These are phyloP conservation scores for Cladophialophora immunda DNA, from an alignment of 2,329 filamentous ascomycete species.

Conservation along the genomic window DNA sequence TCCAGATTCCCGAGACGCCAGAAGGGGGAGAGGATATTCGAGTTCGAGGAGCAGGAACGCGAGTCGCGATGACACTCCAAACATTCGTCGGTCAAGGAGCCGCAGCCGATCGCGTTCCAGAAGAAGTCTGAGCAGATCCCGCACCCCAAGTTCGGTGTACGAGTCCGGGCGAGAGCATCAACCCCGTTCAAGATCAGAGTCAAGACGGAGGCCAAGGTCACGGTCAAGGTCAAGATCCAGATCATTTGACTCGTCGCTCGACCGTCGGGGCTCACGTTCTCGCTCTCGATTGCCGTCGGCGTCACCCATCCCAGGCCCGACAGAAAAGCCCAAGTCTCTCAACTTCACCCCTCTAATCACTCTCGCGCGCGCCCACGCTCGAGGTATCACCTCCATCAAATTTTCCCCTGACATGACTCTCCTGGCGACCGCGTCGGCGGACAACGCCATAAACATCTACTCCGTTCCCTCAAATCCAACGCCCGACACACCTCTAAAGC, in stretches of 20 bases:
- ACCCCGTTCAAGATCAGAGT: slow-evolving; percentile 13
- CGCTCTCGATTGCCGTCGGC: slow-evolving; percentile 24
- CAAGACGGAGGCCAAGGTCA: slow-evolving; percentile 39
- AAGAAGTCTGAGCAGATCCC: slow-evolving; percentile 27
- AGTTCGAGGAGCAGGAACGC: slow-evolving; percentile 30
- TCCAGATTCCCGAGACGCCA: slow-evolving; percentile 24
- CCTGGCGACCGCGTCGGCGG: slow-evolving; percentile 90
- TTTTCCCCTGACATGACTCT: slow-evolving; percentile 90
- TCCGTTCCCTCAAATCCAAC: slow-evolving; percentile 32
- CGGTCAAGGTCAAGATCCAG: slow-evolving; percentile 57
- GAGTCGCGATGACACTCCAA: slow-evolving; percentile 16
- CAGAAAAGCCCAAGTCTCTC: slow-evolving; percentile 32
- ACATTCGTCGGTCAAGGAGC: neutral
- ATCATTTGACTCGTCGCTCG: slow-evolving; percentile 46
- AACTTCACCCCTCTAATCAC: slow-evolving; percentile 34
- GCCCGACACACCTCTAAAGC: slow-evolving; percentile 73
- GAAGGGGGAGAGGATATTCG: slow-evolving; percentile 30
- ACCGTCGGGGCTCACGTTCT: slow-evolving; percentile 41
- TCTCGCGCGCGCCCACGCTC: slow-evolving; percentile 54
- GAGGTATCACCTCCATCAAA: slow-evolving; percentile 82
- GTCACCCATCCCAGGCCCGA: slow-evolving; percentile 12
- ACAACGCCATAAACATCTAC: slow-evolving; percentile 90
- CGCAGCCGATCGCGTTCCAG: slow-evolving; percentile 26
- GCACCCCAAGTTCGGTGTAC: slow-evolving; percentile 30
- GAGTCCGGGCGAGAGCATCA: slow-evolving; percentile 34